Conservation (phyloP, 2,329 filamentous ascomycete species). For the Pseudonectria buxi region DNA sequence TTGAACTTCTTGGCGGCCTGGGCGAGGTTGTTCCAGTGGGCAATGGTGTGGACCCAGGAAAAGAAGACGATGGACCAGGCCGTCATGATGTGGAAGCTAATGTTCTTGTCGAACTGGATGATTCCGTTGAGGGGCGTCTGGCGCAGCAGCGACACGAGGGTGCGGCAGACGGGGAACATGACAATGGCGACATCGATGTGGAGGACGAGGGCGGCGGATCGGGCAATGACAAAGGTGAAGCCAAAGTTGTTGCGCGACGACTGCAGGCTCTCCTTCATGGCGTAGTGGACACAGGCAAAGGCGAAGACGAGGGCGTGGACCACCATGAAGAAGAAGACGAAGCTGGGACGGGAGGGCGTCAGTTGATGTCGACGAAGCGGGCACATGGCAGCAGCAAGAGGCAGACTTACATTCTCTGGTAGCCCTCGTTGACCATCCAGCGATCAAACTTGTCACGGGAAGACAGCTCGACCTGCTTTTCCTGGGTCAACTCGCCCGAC, state of each 20-base stretch:
- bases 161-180: conserved; percentile 76
- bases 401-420: conserved; percentile 63
- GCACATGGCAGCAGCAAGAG: background rate
- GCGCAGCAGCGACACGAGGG: conserved; percentile 71
- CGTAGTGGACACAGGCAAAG: conserved; percentile 75
- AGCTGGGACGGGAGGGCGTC: conserved; percentile 39
- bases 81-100: conserved; percentile 78
- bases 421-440: conserved; percentile 89
- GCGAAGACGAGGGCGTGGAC: conserved; percentile 71
- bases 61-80: conserved; percentile 88
- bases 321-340: conserved; percentile 68
- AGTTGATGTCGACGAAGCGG: conserved; percentile 3
- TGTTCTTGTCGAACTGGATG: conserved; percentile 85
- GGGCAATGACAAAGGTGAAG: conserved; percentile 68
- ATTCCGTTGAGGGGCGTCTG: conserved; percentile 80
- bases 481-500: conserved; percentile 74
- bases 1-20: conserved; percentile 68
- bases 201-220: conserved; percentile 67
- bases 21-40: conserved; percentile 83
- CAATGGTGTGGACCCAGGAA: conserved; percentile 78
- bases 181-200: conserved; percentile 78
- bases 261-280: conserved; percentile 68
- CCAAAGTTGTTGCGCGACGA: conserved; percentile 62
- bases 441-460: conserved; percentile 67
- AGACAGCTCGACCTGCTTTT: conserved; percentile 61